These are phyloP conservation scores for Hypoxylon sp. DNA, from an alignment of 2,329 filamentous ascomycete genomes.

Conservation along the genomic window DNA sequence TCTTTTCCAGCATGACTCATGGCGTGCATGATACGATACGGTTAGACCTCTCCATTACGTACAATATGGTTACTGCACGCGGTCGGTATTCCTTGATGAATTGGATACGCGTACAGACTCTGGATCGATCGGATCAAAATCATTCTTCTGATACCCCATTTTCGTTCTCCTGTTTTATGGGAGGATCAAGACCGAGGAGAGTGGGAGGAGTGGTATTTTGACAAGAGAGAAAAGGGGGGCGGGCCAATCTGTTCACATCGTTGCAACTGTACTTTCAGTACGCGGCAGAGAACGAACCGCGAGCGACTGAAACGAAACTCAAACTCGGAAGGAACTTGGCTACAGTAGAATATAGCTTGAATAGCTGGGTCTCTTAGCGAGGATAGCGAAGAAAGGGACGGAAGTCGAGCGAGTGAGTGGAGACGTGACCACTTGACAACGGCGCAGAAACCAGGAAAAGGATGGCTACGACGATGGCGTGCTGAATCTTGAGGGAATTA, in stretches of 20 bases:
- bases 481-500: constrained; percentile 2
- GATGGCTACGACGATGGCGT: neutral
- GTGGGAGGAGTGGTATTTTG: constrained; percentile 41
- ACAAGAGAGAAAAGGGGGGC: constrained; percentile 32
- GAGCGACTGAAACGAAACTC: constrained; percentile 33
- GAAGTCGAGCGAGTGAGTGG: constrained; percentile 28
- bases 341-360: constrained; percentile 11
- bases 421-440: constrained; percentile 28
- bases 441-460: constrained; percentile 18
- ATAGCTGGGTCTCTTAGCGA: constrained; percentile 16
- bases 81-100: constrained; percentile 31
- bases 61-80: constrained; percentile 32
- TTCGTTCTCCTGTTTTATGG: constrained; percentile 43
- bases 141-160: constrained; percentile 45
- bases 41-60: constrained; percentile 49
- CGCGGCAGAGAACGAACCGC: constrained; percentile 35
- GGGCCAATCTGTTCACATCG: constrained; percentile 24
- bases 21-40: constrained; percentile 52
- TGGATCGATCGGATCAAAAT: constrained; percentile 43
- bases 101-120: constrained; percentile 35
- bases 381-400: constrained; percentile 19
- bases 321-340: constrained; percentile 31
- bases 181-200: constrained; percentile 34
- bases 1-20: constrained; percentile 51
- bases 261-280: constrained; percentile 15